A percentile compares a stretch with the other conserved stretches of the same genome.
Conservation (phyloP, 2,329 filamentous ascomycete genomes). For the Aspergillus hiratsukae region DNA sequence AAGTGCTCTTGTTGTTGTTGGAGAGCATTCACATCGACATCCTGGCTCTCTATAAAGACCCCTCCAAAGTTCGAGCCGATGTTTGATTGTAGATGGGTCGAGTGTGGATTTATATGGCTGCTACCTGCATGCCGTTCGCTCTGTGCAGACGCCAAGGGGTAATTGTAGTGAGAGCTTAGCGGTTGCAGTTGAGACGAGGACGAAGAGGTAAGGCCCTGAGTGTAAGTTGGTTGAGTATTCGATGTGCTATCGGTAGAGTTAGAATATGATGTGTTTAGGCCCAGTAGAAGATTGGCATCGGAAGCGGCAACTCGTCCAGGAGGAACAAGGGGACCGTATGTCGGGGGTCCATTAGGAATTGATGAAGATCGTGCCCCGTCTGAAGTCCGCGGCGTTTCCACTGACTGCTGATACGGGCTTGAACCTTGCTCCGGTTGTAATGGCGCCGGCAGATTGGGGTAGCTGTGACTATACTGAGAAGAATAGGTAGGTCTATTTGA, state of each 20-base stretch:
- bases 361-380: conserved; percentile 16
- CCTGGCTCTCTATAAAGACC: conserved; percentile 71
- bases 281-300: conserved; percentile 42
- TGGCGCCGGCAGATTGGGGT: conserved; percentile 20
- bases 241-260: conserved; percentile 14
- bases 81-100: conserved; percentile 15
- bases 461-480: conserved; percentile 28
- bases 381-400: conserved; percentile 27
- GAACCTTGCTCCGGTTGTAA: conserved; percentile 15
- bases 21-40: conserved; percentile 68
- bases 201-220: conserved; percentile 15
- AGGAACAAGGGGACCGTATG: conserved; percentile 34
- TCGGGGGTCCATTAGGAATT: conserved; percentile 15
- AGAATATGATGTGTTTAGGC: conserved; percentile 45
- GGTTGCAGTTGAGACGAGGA: conserved; percentile 15
- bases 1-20: conserved; percentile 37
- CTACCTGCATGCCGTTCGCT: conserved; percentile 12
- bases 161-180: conserved; percentile 20
- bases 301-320: conserved; percentile 37
- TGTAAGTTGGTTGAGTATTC: conserved; percentile 22
- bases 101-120: conserved; percentile 14
- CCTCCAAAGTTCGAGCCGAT: conserved; percentile 18
- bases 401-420: conserved; percentile 27
- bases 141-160: conserved; percentile 16
- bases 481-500: conserved; percentile 28